phyloP scores from a whole-genome alignment of 2,329 filamentous ascomycete species.

The Graphilbum ipis-grandicollis region DNA sequence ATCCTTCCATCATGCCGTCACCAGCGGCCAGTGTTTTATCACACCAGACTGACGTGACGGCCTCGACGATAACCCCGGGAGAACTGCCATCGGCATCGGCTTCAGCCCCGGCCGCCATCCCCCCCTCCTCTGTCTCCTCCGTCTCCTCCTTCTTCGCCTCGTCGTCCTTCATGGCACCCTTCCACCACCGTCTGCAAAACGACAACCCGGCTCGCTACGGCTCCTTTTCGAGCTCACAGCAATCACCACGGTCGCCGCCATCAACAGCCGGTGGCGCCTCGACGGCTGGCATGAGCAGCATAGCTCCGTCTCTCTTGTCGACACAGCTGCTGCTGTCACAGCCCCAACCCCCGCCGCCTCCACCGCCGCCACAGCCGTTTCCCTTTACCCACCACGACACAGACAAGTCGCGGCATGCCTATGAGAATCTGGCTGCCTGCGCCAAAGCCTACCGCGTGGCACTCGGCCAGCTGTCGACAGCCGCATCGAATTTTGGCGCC shows the following conservation, averaged over 20 bases:
- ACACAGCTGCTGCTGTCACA: too few relatives aligned
- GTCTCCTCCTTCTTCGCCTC: not conserved
- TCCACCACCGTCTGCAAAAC: not conserved
- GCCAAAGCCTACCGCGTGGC: slow-evolving; percentile 48
- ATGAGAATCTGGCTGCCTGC: slow-evolving; percentile 41
- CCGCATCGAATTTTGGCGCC: slow-evolving; percentile 45
- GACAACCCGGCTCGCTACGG: not conserved
- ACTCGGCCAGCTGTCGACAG: slow-evolving; percentile 40
- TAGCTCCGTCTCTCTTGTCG: not conserved
- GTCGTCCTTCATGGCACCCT: not conserved
- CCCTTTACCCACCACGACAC: slow-evolving; percentile 43
- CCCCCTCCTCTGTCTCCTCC: not conserved
- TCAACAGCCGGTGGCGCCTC: not conserved
- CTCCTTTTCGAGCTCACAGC: not conserved
- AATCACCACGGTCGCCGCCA: slow-evolving; percentile 1
- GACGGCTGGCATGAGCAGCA: not conserved
- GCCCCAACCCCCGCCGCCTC: slow-evolving; percentile 45
- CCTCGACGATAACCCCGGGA: too few relatives aligned
- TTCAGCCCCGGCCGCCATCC: too few relatives aligned
- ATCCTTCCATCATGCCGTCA: too few relatives aligned
- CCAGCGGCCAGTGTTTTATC: too few relatives aligned
- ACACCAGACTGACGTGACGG: too few relatives aligned
- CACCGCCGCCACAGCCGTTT: slow-evolving; percentile 37
- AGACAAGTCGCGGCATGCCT: slow-evolving; percentile 42
- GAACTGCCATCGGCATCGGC: too few relatives aligned